These are phyloP conservation scores for Fusarium albosuccineum DNA, from an alignment of 2,329 filamentous ascomycete species.

Conservation along the genomic window DNA sequence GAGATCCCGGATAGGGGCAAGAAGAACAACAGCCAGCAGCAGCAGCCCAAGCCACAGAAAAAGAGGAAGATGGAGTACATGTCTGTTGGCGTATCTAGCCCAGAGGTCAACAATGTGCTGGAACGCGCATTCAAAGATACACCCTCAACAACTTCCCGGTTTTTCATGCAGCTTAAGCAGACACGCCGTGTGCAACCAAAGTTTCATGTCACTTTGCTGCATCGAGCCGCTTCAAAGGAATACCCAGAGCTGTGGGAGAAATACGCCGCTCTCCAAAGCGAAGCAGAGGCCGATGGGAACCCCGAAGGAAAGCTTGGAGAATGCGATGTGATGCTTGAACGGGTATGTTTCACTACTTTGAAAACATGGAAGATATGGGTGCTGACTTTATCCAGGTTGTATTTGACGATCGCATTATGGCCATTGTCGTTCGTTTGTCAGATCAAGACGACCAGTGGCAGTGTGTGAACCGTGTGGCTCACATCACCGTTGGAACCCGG, in stretches of 20 bases:
- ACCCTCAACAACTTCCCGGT: constrained; percentile 58
- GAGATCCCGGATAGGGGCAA: constrained; percentile 73
- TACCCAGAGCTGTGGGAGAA: constrained; percentile 80
- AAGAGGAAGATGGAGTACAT: constrained; percentile 68
- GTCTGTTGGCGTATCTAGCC: constrained; percentile 61
- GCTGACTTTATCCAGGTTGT: constrained; percentile 68
- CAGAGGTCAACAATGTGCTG: constrained; percentile 66
- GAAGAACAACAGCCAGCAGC: constrained; percentile 51
- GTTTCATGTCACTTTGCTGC: constrained; percentile 96
- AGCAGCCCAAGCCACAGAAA: constrained; percentile 46
- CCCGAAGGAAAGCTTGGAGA: constrained; percentile 64
- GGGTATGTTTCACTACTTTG: constrained; percentile 54
- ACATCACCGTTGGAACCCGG: constrained; percentile 91
- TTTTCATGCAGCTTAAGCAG: constrained; percentile 82
- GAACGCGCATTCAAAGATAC: constrained; percentile 75
- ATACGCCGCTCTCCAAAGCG: constrained; percentile 72
- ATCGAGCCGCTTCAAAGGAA: constrained; percentile 73
- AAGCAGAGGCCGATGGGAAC: constrained; percentile 52
- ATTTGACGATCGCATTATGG: constrained; percentile 90
- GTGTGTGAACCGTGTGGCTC: constrained; percentile 82
- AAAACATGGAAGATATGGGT: neutral
- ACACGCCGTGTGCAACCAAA: constrained; percentile 81
- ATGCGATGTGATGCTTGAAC: constrained; percentile 74
- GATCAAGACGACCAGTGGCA: constrained; percentile 70
- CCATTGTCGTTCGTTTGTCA: constrained; percentile 83